Evolutionary conservation across 23 red algal species (phyloP), one percentile per base, ranked within the genome.

Genomic region (Gracilaria gracilis): DNA sequence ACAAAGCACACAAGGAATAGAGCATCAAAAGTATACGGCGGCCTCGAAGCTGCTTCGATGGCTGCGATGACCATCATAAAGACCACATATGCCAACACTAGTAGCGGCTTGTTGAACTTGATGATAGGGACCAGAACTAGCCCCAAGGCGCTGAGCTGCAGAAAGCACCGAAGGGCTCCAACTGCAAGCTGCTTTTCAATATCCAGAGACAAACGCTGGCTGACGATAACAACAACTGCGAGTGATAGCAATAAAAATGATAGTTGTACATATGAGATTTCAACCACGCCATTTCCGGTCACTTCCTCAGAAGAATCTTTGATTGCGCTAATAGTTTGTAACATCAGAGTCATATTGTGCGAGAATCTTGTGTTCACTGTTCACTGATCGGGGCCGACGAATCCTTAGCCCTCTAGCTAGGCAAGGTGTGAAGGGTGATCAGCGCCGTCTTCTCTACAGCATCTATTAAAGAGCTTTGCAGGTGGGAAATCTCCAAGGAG

Each of bases 121-220:
- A 98, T 89, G 44, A 98, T 93, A n/a, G 79, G 88, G 29, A 94
- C 75, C 15, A 98, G 89, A 32, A 98, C 86, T 38, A 94, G 84
- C 14, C 96, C 96, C 12, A 98, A 69, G 35, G 82, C 34, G 14
- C 86, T 76, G 20, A 98, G 89, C 64, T 98, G 96, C 42, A 95
- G 28, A 24, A 93, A 77, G 28, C 82, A 84, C 12, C 96, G 96
- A 17, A 88, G 21, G 37, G 83, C 82, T 33, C 89, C 96, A 57
- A 85, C 82, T 40, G 73, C 76, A 35, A 98, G 76, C 25, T 89
- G 80, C 47, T 64, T 49, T 61, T 93, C 93, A 9, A 98, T 70
- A 25, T 84, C 89, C 49, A 98, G 82, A 9, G 83, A 40, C 24
- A 98, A 79, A 87, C 84, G 84, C 23, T 76, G 67, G 67, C 84